Percentiles rank a stretch among this genome's conserved stretches.
These are phyloP conservation scores for Paramecium sexaurelia DNA, from an alignment of 73 alveolate genomes.

Conservation along the genomic window DNA sequence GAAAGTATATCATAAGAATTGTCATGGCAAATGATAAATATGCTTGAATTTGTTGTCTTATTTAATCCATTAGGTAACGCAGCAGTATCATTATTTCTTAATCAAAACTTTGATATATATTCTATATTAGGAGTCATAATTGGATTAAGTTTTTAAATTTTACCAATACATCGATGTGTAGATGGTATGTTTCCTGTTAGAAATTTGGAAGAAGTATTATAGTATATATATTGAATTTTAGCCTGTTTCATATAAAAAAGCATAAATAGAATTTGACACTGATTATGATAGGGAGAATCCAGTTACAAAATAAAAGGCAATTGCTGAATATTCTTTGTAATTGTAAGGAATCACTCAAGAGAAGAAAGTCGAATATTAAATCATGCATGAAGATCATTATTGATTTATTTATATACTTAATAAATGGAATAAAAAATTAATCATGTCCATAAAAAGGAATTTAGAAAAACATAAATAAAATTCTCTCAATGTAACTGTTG, in stretches of 20 bases:
- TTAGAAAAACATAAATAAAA: constrained; percentile 31
- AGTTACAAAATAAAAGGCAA: constrained; percentile 43
- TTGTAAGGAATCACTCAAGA: not conserved
- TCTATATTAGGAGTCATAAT: not conserved
- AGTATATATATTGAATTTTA: not conserved
- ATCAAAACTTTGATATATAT: not conserved
- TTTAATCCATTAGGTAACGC: constrained; percentile 6
- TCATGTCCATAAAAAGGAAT: constrained; percentile 1
- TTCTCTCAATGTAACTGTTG: constrained; percentile 90
- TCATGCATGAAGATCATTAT: not conserved
- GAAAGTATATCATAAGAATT: constrained; percentile 59
- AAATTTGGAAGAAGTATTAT: constrained; percentile 34
- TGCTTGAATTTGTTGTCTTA: not conserved
- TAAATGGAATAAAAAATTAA: not conserved
- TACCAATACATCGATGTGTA: not conserved
- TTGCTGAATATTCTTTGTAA: not conserved
- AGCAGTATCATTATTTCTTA: not conserved
- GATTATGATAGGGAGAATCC: constrained; percentile 70
- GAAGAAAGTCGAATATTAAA: not conserved
- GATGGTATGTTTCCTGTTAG: constrained; percentile 45
- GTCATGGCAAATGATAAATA: constrained; percentile 51
- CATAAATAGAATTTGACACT: constrained; percentile 63
- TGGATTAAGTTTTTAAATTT: not conserved
- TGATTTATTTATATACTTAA: not conserved
- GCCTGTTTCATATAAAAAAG: constrained; percentile 59